Conservation (phyloP, 768 basidiomycete species). For the Dacryopinax spathularia region DNA sequence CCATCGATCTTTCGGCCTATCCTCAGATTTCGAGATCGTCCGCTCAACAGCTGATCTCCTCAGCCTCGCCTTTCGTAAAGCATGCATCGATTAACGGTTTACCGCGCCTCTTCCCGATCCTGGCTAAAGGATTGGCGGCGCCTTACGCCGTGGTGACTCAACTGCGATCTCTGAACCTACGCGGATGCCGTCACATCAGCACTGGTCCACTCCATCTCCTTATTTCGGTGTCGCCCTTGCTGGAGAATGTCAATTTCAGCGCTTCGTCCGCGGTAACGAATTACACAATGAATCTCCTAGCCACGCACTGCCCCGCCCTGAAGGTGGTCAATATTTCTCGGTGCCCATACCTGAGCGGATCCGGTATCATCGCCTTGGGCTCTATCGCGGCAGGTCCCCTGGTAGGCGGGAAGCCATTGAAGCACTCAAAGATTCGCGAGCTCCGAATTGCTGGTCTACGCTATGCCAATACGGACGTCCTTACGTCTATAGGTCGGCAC, state of each 20-base stretch:
- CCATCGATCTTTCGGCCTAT: conserved; percentile 49
- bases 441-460: conserved; percentile 57
- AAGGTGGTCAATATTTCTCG: not conserved
- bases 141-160: not conserved
- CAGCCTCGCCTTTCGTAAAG: conserved; percentile 30
- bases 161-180: not conserved
- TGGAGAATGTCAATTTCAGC: not conserved
- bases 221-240: not conserved
- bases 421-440: conserved; percentile 32
- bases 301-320: not conserved
- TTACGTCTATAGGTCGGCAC: conserved; percentile 52
- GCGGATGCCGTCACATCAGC: not conserved
- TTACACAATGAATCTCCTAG: not conserved
- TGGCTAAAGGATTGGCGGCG: not conserved
- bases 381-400: conserved; percentile 16
- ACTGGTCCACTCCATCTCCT: not conserved
- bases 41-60: conserved; percentile 34
- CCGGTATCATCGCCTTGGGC: not conserved
- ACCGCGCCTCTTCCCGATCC: not conserved
- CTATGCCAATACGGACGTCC: conserved; percentile 41
- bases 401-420: conserved; percentile 30
- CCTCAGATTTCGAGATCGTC: conserved; percentile 28
- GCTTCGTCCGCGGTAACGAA: not conserved
- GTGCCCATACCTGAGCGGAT: not conserved
- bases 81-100: not conserved